A percentile compares a stretch with the other conserved stretches of the same genome.
Evolutionary conservation across 2,329 filamentous ascomycete genomes (phyloP).

Genomic region (Leptographium galeiforme): DNA sequence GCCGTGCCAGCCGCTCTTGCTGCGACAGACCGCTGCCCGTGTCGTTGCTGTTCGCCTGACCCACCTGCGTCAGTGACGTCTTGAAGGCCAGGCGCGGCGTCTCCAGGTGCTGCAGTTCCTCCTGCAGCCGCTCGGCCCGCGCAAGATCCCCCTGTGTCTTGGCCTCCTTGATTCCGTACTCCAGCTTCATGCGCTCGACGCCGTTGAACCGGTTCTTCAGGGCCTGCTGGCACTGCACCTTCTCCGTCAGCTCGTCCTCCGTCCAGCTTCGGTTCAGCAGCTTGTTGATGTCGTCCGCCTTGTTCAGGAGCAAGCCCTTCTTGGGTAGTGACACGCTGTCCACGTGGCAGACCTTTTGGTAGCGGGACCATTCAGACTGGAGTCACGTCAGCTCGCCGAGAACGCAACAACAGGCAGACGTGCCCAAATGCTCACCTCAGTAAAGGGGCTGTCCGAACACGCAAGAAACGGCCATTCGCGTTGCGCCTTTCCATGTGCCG

Average conservation of each 20-base stretch:
- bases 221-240: slow-evolving; percentile 57
- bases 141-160: slow-evolving; percentile 49
- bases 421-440: slow-evolving; percentile 45
- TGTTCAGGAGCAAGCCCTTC: slow-evolving; percentile 52
- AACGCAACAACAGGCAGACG: neutral
- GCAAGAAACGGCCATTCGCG: slow-evolving; percentile 82
- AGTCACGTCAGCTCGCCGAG: neutral
- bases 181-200: slow-evolving; percentile 53
- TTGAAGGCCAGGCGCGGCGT: slow-evolving; percentile 62
- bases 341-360: slow-evolving; percentile 58
- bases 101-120: slow-evolving; percentile 48
- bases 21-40: slow-evolving; percentile 33
- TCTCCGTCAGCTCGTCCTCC: slow-evolving; percentile 66
- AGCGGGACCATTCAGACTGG: slow-evolving; percentile 68
- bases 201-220: slow-evolving; percentile 54
- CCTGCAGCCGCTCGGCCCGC: slow-evolving; percentile 38
- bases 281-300: slow-evolving; percentile 68
- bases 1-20: slow-evolving; percentile 68
- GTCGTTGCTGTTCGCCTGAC: slow-evolving; percentile 14
- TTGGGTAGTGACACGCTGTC: slow-evolving; percentile 64
- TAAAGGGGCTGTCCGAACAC: slow-evolving; percentile 74
- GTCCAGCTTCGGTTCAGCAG: slow-evolving; percentile 73
- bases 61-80: slow-evolving; percentile 39
- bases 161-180: slow-evolving; percentile 53
- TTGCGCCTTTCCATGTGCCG: slow-evolving; percentile 70